Conservation (phyloP, 345 rosid genomes). For the Gossypium mustelinum region DNA sequence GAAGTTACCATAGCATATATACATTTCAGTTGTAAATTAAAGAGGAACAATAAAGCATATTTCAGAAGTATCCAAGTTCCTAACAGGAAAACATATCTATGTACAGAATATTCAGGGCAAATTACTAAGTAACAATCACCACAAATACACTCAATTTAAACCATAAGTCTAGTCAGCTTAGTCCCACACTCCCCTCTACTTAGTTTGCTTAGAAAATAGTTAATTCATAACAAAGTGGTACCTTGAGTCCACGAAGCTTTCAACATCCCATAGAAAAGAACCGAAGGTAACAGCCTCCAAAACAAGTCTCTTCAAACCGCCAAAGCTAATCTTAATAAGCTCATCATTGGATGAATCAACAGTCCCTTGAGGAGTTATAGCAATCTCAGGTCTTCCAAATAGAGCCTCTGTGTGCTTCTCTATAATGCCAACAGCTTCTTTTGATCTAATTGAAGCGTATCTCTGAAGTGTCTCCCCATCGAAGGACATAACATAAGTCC, state of each 20-base stretch:
- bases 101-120: slow-evolving; percentile 15
- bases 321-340: slow-evolving; percentile 73
- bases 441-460: background rate
- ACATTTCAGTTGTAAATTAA: background rate
- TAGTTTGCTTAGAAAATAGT: background rate
- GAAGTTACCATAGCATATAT: background rate
- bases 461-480: slow-evolving; percentile 8
- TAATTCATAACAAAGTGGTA: slow-evolving; percentile 77
- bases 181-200: background rate
- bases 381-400: background rate
- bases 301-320: slow-evolving; percentile 81
- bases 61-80: slow-evolving; percentile 4
- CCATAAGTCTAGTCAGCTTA: background rate
- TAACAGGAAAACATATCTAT: slow-evolving; percentile 8
- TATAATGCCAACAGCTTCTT: slow-evolving; percentile 4
- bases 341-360: slow-evolving; percentile 81
- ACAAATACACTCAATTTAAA: slow-evolving; percentile 15
- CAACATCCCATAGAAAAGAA: slow-evolving; percentile 6
- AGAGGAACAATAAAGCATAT: background rate
- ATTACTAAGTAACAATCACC: background rate
- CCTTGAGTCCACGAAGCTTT: slow-evolving; percentile 73
- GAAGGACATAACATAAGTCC: slow-evolving; percentile 23
- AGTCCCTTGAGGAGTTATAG: slow-evolving; percentile 32
- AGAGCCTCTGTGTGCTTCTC: slow-evolving; percentile 11
- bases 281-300: slow-evolving; percentile 63